Conservation (phyloP, 176 grass and related monocot species). For the Themeda triandra region DNA sequence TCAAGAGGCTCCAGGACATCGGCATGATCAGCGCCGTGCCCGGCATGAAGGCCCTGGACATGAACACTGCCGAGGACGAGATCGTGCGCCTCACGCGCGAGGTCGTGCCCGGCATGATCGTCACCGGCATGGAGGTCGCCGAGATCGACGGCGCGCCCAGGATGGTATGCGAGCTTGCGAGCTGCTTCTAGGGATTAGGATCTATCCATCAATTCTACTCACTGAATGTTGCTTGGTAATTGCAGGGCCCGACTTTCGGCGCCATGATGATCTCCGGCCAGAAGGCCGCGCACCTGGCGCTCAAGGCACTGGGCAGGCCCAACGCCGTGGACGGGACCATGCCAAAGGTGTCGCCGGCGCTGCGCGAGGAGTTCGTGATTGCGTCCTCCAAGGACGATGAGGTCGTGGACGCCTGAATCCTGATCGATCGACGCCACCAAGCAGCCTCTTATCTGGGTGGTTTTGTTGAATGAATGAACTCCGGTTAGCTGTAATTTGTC, state of each 20-base stretch:
- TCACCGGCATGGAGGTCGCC: conserved; percentile 98
- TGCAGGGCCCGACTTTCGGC: conserved; percentile 94
- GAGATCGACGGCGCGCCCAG: conserved; percentile 95
- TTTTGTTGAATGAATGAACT: background rate
- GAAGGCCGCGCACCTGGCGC: conserved; percentile 91
- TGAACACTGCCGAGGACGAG: conserved; percentile 91
- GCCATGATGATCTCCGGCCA: conserved; percentile 99
- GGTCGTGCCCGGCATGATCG: conserved; percentile 90
- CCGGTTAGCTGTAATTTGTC: background rate
- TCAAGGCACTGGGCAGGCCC: conserved; percentile 84
- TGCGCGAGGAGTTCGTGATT: conserved; percentile 57
- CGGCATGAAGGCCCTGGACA: conserved; percentile 86
- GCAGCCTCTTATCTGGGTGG: background rate
- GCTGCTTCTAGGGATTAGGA: background rate
- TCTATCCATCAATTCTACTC: too few species aligned
- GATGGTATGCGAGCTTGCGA: conserved; percentile 32
- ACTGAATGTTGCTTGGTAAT: too few species aligned
- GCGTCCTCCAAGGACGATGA: conserved; percentile 65
- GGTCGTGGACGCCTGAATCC: conserved; percentile 51
- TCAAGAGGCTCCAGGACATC: conserved; percentile 90
- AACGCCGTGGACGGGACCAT: conserved; percentile 80
- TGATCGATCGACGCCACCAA: background rate
- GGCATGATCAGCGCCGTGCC: conserved; percentile 90
- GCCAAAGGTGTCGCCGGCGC: conserved; percentile 10
- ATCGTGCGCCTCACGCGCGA: conserved; percentile 87